phyloP scores from a whole-genome alignment of 2,329 filamentous ascomycete species.

The Verticillium nonalfalfae region DNA sequence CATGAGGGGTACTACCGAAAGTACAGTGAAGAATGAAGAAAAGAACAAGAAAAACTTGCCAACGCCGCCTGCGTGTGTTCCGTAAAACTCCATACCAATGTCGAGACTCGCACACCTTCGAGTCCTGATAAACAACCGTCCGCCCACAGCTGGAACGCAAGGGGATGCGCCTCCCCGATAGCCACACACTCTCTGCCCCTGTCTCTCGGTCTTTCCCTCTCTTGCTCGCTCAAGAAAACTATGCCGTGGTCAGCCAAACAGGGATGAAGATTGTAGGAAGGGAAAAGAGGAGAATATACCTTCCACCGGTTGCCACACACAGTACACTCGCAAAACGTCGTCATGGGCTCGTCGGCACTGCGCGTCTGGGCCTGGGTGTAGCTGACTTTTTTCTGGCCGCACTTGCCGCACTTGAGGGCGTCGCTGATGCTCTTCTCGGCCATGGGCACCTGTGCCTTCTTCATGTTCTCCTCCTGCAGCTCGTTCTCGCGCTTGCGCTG shows the following conservation, averaged over 20 bases:
- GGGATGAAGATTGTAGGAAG: neutral
- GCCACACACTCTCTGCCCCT: neutral
- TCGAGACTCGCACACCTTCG: conserved; percentile 4
- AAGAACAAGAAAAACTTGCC: neutral
- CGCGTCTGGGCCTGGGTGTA: conserved; percentile 96
- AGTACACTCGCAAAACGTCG: conserved; percentile 67
- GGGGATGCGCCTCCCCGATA: neutral
- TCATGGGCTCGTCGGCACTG: conserved; percentile 90
- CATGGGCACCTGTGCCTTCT: conserved; percentile 90
- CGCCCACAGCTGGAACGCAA: conserved; percentile 7
- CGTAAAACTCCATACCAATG: conserved; percentile 10
- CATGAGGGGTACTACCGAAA: neutral
- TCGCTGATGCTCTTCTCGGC: conserved; percentile 86
- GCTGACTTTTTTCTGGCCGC: conserved; percentile 87
- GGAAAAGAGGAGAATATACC: conserved; percentile 36
- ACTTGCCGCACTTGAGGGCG: conserved; percentile 84
- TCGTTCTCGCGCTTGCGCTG: conserved; percentile 69
- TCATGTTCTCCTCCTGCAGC: conserved; percentile 89
- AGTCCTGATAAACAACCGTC: conserved; percentile 9
- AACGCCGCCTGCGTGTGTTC: neutral
- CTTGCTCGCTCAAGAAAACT: conserved; percentile 11
- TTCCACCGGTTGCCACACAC: conserved; percentile 67
- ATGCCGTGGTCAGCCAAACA: too few relatives aligned
- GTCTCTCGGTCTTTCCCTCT: conserved; percentile 1
- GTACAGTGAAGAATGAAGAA: neutral